Conservation (phyloP, 2,329 filamentous ascomycete genomes). For the Claviceps lovelessii region DNA sequence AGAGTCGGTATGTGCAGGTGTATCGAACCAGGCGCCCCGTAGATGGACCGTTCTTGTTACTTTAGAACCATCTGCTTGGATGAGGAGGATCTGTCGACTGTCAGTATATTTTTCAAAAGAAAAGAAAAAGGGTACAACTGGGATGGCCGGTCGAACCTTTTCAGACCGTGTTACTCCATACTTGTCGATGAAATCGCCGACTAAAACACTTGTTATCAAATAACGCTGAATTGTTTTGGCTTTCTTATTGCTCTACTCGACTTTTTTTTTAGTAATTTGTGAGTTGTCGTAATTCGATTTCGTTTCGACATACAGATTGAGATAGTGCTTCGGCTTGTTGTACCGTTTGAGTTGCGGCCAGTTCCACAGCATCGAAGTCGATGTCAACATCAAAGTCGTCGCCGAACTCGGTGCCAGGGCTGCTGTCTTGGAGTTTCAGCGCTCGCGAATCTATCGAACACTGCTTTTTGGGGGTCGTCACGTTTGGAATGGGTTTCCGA, state of each 20-base stretch:
- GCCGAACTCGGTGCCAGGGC: conserved; percentile 20
- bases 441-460: conserved; percentile 2
- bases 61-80: conserved; percentile 63
- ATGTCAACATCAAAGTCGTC: conserved; percentile 50
- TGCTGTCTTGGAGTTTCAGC: conserved; percentile 6
- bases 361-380: conserved; percentile 65
- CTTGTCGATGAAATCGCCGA: conserved; percentile 52
- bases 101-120: conserved; percentile 7
- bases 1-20: conserved; percentile 55
- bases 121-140: conserved; percentile 4
- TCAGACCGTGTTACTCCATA: conserved; percentile 47
- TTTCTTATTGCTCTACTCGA: conserved; percentile 49
- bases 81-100: conserved; percentile 52
- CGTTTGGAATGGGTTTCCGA: not conserved
- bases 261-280: conserved; percentile 43
- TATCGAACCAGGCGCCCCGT: conserved; percentile 76
- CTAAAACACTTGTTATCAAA: conserved; percentile 59
- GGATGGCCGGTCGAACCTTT: conserved; percentile 42
- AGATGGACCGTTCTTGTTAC: conserved; percentile 55
- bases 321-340: conserved; percentile 15
- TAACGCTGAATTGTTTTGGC: conserved; percentile 74
- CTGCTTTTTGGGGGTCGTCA: conserved; percentile 4
- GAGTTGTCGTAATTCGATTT: conserved; percentile 8
- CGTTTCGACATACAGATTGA: conserved; percentile 24
- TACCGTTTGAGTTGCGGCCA: conserved; percentile 55